Base-by-base conservation (phyloP, 2,329 filamentous ascomycete genomes). In the Xylaria sp. region DNA sequence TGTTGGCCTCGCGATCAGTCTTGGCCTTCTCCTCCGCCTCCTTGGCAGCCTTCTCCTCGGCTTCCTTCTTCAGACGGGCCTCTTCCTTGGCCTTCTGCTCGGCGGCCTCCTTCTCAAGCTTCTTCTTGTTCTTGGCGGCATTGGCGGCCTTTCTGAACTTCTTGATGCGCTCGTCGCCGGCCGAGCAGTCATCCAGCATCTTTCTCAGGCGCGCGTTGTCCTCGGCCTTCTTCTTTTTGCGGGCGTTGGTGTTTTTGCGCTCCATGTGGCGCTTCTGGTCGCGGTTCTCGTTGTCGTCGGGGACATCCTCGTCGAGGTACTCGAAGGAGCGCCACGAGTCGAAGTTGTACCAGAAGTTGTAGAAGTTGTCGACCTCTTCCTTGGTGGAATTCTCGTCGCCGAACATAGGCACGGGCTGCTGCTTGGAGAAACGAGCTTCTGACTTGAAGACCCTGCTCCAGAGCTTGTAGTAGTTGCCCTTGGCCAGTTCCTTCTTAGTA, bases 261-360 rank as follows among this genome's bases (percentile, higher is more conserved):
- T 99, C 96, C 76, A 96, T 91, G 83, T 99, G 95, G 67, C 96
- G 93, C 87, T 98, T 98, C 87, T 99, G 96, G 84, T 98, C 95
- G 81, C 96, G 94, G 86, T 94, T 97, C 86, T 98, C 96, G 82
- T 96, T 97, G 86, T 99, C 96, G 79, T 99, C 96, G 50, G 96
- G 96, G 37, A 99, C 95, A 80, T 99, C 96, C 86, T 99, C 96
- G 79, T 99, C 96, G 69, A 97, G 92, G 83, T 99, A 99, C 85
- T 99, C 96, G 78, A 99, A 99, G 2, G 92, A 91, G 71, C 96
- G 89, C 96, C 96, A 99, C 82, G 92, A 96, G 87, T 99, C 96
- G 78, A 99, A 97, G 88, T 95, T 97, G 88, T 98, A 99, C 91
- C 93, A 99, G 87, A 98, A 99, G 88, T 99, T 97, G 89, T 99